Conservation (phyloP, 176 grass and related monocot species). For the Saccharum spontaneum region DNA sequence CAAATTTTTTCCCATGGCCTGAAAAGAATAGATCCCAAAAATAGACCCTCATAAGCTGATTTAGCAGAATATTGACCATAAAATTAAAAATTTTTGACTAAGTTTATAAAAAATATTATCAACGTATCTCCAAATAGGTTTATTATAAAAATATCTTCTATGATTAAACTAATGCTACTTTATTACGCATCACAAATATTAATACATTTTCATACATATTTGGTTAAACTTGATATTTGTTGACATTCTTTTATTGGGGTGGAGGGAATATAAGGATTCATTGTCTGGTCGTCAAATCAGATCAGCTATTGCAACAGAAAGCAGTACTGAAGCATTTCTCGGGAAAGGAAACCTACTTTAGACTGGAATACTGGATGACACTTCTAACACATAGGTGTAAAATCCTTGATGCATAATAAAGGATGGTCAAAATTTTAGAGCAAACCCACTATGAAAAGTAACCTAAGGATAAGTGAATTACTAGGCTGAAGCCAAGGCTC, state of each 20-base stretch:
- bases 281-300: constrained; percentile 6
- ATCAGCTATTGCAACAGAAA: not conserved
- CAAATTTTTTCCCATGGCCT: too few species aligned
- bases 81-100: too few species aligned
- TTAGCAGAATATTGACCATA: too few species aligned
- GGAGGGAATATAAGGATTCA: not conserved
- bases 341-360: not conserved
- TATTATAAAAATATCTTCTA: too few species aligned
- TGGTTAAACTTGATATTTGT: not conserved
- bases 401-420: constrained; percentile 4
- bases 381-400: constrained; percentile 17
- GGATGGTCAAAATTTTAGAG: not conserved
- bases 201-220: not conserved
- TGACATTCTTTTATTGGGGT: not conserved
- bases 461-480: not conserved
- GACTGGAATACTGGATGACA: not conserved
- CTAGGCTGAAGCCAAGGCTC: constrained; percentile 17
- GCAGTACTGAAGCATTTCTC: constrained; percentile 15
- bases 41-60: too few species aligned
- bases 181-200: not conserved
- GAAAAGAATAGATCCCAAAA: too few species aligned
- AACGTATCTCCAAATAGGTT: too few species aligned
- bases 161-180: not conserved
- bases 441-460: constrained; percentile 2
- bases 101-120: too few species aligned